Conservation (phyloP, 768 basidiomycete species). For the Hygrophoropsis aurantiaca region DNA sequence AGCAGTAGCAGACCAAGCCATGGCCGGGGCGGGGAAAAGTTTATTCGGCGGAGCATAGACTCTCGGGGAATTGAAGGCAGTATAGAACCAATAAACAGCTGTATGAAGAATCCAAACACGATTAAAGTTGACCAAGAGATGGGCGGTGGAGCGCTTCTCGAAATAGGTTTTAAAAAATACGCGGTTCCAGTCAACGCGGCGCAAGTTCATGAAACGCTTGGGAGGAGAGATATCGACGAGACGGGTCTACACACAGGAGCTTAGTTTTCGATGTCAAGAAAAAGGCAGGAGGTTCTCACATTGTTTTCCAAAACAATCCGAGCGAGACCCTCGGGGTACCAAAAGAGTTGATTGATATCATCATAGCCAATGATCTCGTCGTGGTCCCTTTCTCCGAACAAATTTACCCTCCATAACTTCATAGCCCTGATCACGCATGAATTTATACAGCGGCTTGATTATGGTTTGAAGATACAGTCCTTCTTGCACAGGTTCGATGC, state of each 20-base stretch:
- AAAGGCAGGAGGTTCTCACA: constrained; percentile 46
- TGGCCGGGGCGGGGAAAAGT: constrained; percentile 71
- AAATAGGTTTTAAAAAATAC: constrained; percentile 99
- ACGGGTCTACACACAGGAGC: constrained; percentile 57
- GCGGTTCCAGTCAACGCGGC: constrained; percentile 88
- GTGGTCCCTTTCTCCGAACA: constrained; percentile 91
- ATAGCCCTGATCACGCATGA: constrained; percentile 97
- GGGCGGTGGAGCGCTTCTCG: constrained; percentile 90
- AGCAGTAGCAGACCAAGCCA: constrained; percentile 94
- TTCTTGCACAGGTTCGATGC: constrained; percentile 89
- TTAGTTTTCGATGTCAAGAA: neutral
- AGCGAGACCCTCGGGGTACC: constrained; percentile 98
- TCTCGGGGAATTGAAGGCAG: constrained; percentile 93
- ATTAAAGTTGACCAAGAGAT: constrained; percentile 98
- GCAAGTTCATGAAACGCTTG: constrained; percentile 91
- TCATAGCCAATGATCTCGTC: constrained; percentile 98
- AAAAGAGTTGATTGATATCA: constrained; percentile 98
- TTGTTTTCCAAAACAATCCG: constrained; percentile 88
- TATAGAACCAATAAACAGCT: constrained; percentile 94
- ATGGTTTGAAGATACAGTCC: constrained; percentile 90
- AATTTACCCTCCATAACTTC: constrained; percentile 95
- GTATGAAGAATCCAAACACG: constrained; percentile 98
- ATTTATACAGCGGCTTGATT: constrained; percentile 93
- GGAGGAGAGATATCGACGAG: constrained; percentile 89
- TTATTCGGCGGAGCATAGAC: constrained; percentile 78